A percentile compares a stretch with the other conserved stretches of the same genome.
phyloP scores from a whole-genome alignment of 179 eudicot species.

The Gypsophila paniculata region DNA sequence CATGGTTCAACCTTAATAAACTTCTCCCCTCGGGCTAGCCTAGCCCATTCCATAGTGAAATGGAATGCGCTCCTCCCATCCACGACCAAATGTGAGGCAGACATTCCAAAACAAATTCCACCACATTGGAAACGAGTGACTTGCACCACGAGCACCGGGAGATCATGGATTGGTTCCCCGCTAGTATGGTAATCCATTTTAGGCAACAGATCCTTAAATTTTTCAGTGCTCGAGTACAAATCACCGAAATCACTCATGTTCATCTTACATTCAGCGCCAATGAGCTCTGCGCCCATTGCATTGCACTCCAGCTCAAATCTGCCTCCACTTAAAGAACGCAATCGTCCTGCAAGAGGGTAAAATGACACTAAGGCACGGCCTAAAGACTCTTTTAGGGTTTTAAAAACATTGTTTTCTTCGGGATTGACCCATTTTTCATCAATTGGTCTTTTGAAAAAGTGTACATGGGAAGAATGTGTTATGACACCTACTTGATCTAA shows the following conservation, averaged over 20 bases:
- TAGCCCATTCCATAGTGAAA: constrained; percentile 39
- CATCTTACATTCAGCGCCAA: constrained; percentile 22
- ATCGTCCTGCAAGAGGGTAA: constrained; percentile 17
- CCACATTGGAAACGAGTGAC: constrained; percentile 38
- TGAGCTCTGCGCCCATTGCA: constrained; percentile 28
- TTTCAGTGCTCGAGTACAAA: constrained; percentile 1
- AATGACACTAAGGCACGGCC: constrained; percentile 10
- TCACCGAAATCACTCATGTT: constrained; percentile 22
- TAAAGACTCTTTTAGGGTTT: constrained; percentile 14
- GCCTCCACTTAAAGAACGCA: neutral
- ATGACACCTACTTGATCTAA: constrained; percentile 35
- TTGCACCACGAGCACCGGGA: constrained; percentile 24
- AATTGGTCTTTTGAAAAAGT: neutral
- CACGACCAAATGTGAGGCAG: constrained; percentile 32
- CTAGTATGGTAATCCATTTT: constrained; percentile 8
- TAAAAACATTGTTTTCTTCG: neutral
- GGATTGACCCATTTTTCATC: constrained; percentile 8
- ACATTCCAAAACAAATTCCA: constrained; percentile 33
- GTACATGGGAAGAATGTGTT: neutral
- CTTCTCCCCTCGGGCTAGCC: constrained; percentile 37
- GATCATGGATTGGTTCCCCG: constrained; percentile 10
- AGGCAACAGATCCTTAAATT: constrained; percentile 18
- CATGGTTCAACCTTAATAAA: constrained; percentile 2
- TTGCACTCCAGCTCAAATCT: constrained; percentile 25
- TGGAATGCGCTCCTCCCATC: constrained; percentile 37